Evolutionary conservation across 495 filamentous ascomycete genomes (phyloP).

Genomic region (Aspergillus olivimuriae): DNA sequence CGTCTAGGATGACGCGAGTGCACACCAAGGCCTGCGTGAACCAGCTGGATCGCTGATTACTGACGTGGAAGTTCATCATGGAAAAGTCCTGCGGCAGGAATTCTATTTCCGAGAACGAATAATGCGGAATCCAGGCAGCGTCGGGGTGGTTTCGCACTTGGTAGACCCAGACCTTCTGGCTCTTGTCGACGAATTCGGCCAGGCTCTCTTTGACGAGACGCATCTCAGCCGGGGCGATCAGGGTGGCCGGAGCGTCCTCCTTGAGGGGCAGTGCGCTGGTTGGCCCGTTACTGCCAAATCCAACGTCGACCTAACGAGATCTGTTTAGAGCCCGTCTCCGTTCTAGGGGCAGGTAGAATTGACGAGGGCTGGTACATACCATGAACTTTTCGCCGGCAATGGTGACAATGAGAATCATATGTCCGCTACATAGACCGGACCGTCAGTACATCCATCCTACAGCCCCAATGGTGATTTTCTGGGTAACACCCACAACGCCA

Average conservation of each 20-base stretch:
- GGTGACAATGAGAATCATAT: constrained; percentile 64
- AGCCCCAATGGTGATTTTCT: no score
- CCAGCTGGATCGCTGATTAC: constrained; percentile 37
- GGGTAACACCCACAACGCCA: constrained; percentile 19
- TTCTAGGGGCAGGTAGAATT: no score
- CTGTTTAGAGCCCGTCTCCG: no score
- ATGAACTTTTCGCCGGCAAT: constrained; percentile 49
- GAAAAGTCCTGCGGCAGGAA: constrained; percentile 52
- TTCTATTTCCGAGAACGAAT: constrained; percentile 56
- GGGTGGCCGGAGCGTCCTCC: constrained; percentile 29
- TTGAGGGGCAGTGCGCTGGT: constrained; percentile 48
- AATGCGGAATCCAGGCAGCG: constrained; percentile 45
- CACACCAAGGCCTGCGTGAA: constrained; percentile 50
- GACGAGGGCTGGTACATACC: no score
- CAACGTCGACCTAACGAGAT: constrained; percentile 72
- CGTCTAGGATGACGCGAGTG: constrained; percentile 44
- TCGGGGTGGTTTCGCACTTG: constrained; percentile 43
- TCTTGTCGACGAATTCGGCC: constrained; percentile 32
- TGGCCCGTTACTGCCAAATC: constrained; percentile 57
- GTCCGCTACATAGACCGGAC: constrained; percentile 26
- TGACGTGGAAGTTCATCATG: constrained; percentile 54
- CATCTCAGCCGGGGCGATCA: constrained; percentile 43
- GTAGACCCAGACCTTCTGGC: constrained; percentile 53
- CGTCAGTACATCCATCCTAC: no score
- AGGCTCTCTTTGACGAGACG: constrained; percentile 42